A percentile compares a stretch with the other conserved stretches of the same genome.
Evolutionary conservation across 345 rosid species (phyloP).

Genomic region (Heritiera littoralis): DNA sequence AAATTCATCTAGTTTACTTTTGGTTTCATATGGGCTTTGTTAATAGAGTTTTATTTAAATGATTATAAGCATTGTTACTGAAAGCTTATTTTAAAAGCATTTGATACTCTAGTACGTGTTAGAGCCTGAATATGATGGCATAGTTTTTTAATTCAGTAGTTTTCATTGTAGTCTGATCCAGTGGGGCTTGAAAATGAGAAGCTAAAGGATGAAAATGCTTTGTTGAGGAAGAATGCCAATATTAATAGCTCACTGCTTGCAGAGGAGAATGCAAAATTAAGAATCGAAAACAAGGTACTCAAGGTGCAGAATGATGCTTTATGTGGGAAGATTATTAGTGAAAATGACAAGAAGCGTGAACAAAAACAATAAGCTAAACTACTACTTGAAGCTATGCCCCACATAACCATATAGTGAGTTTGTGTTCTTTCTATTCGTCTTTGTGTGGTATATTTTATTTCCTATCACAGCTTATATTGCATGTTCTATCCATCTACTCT

Average conservation of each 20-base stretch:
- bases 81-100: background rate
- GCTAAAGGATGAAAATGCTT: conserved; percentile 3
- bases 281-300: conserved; percentile 8
- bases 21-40: background rate
- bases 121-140: background rate
- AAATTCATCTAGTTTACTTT: background rate
- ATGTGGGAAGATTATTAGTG: conserved; percentile 8
- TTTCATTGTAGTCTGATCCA: background rate
- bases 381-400: too few relatives aligned
- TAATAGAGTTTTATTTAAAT: background rate
- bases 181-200: background rate
- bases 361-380: background rate
- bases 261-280: conserved; percentile 2
- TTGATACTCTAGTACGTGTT: background rate
- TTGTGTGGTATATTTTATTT: background rate
- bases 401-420: too few relatives aligned
- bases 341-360: background rate
- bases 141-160: background rate
- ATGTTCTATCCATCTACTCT: background rate
- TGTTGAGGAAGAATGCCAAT: background rate
- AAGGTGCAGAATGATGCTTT: conserved; percentile 14
- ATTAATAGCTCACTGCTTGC: background rate
- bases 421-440: background rate
- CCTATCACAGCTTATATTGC: background rate
- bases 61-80: background rate